Percentiles rank a stretch among this genome's conserved stretches.
These are phyloP conservation scores for Eleusine indica DNA, from an alignment of 176 grass and related monocot genomes.

Conservation along the genomic window DNA sequence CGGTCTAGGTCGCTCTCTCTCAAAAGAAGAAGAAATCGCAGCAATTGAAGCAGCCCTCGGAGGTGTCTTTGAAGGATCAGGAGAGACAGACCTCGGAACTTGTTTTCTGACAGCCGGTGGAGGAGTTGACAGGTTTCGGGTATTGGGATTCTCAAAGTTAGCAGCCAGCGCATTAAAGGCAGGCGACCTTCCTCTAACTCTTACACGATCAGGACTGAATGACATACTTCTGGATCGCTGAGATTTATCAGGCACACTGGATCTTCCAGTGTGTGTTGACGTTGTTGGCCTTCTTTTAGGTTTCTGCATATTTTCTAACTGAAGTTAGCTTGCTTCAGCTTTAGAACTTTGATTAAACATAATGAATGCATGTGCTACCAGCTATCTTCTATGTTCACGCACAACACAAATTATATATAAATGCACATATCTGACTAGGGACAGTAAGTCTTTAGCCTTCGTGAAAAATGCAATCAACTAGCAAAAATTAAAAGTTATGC, in stretches of 20 bases:
- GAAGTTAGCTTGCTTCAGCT: conserved; percentile 37
- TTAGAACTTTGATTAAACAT: not conserved
- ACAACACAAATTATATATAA: not conserved
- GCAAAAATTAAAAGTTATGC: not conserved
- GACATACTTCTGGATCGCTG: conserved; percentile 97
- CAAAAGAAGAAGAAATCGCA: conserved; percentile 74
- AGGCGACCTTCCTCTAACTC: conserved; percentile 94
- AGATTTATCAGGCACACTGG: conserved; percentile 83
- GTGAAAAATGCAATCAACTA: conserved; percentile 16
- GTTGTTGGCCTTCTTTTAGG: conserved; percentile 75
- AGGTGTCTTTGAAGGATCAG: conserved; percentile 66
- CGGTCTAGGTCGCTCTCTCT: conserved; percentile 78
- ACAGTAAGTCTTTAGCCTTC: not conserved
- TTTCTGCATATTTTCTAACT: conserved; percentile 61
- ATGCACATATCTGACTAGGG: conserved; percentile 3
- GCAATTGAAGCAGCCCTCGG: conserved; percentile 65
- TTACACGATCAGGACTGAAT: conserved; percentile 91
- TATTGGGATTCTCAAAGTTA: conserved; percentile 88
- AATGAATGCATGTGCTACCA: conserved; percentile 14
- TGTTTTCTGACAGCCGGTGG: conserved; percentile 78
- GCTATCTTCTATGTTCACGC: conserved; percentile 9
- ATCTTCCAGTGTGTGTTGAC: conserved; percentile 79
- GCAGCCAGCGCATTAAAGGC: conserved; percentile 96
- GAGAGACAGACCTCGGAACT: conserved; percentile 52
- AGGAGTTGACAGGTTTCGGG: conserved; percentile 94